A percentile compares a stretch with the other conserved stretches of the same genome.
Evolutionary conservation across 768 basidiomycete genomes (phyloP).

Genomic region (Tephrocybe sp.): DNA sequence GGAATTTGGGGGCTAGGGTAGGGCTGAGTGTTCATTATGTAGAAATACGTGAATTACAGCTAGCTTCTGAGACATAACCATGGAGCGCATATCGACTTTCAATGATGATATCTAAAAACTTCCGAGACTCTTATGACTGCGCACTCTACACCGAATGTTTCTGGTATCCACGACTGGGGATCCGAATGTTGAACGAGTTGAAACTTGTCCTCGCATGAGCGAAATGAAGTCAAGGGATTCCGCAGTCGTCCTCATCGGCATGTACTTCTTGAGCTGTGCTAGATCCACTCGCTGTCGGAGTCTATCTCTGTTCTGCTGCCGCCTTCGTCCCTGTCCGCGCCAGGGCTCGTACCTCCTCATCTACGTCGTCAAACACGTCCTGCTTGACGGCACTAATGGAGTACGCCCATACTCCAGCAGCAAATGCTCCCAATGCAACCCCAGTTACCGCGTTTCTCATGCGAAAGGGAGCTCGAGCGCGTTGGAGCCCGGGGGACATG

Average conservation of each 20-base stretch:
- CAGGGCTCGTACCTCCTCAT: slow-evolving; percentile 69
- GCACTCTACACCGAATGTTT: no score
- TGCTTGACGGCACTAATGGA: slow-evolving; percentile 94
- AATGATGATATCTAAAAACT: no score
- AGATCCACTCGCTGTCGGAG: slow-evolving; percentile 13
- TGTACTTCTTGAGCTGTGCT: no score
- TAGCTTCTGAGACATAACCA: neutral
- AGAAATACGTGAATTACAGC: neutral
- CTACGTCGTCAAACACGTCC: slow-evolving; percentile 86
- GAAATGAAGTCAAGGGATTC: no score
- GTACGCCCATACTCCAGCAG: slow-evolving; percentile 83
- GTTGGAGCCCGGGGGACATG: slow-evolving; percentile 84
- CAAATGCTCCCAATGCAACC: slow-evolving; percentile 65
- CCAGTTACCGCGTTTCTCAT: slow-evolving; percentile 81
- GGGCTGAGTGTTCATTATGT: slow-evolving; percentile 1
- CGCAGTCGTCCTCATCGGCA: no score
- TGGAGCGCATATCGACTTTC: slow-evolving; percentile 1
- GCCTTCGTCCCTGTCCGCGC: slow-evolving; percentile 29
- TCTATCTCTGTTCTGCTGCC: slow-evolving; percentile 27
- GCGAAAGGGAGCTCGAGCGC: slow-evolving; percentile 85
- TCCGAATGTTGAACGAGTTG: slow-evolving; percentile 36
- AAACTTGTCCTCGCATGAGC: no score
- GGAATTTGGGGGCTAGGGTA: slow-evolving; percentile 80
- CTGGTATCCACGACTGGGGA: no score
- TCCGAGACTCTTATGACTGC: no score